phyloP scores from a whole-genome alignment of 495 filamentous ascomycete genomes.

The Penicillium maclennaniae region DNA sequence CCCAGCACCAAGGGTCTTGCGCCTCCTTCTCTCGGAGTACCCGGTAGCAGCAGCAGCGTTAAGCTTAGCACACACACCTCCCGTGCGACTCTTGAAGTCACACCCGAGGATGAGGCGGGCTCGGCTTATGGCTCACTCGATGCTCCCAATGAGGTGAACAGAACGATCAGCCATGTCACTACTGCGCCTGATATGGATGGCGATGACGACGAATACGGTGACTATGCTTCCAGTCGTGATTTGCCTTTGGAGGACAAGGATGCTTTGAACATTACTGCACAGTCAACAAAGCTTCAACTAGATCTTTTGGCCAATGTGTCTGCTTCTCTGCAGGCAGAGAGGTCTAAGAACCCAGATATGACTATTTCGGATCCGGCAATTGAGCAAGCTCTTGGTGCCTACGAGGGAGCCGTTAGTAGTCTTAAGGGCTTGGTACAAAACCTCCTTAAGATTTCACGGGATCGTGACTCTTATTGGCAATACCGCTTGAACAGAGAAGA shows the following conservation, averaged over 20 bases:
- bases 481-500: constrained; percentile 86
- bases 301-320: constrained; percentile 83
- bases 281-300: constrained; percentile 88
- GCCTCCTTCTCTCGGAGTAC: constrained; percentile 30
- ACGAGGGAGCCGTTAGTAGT: constrained; percentile 83
- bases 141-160: constrained; percentile 48
- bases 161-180: constrained; percentile 44
- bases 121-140: constrained; percentile 56
- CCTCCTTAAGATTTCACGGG: constrained; percentile 82
- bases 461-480: constrained; percentile 95
- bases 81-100: constrained; percentile 48
- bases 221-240: constrained; percentile 78
- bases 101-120: constrained; percentile 52
- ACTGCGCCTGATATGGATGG: constrained; percentile 49
- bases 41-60: constrained; percentile 32
- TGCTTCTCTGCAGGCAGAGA: constrained; percentile 72
- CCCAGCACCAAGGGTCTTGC: constrained; percentile 39
- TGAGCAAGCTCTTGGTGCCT: constrained; percentile 76
- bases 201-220: constrained; percentile 82
- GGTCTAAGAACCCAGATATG: constrained; percentile 61
- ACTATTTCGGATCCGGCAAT: constrained; percentile 70
- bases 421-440: constrained; percentile 83
- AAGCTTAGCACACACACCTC: constrained; percentile 44
- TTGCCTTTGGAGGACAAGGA: constrained; percentile 72
- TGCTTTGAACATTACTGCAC: constrained; percentile 90